Conservation (phyloP, 495 filamentous ascomycete genomes). For the Penicillium canariense region DNA sequence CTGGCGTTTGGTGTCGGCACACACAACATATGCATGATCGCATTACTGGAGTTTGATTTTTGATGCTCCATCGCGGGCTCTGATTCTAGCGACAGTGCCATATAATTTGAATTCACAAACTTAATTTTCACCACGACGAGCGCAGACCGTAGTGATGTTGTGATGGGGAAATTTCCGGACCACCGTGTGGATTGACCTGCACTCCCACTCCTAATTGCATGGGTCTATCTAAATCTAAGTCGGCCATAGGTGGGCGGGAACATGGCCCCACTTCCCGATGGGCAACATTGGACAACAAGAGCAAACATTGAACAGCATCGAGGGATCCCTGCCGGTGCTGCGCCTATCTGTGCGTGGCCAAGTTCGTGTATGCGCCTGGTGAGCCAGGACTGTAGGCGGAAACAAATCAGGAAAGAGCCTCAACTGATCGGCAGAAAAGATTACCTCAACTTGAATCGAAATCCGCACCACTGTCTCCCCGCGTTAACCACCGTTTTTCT, state of each 20-base stretch:
- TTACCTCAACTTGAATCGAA: too few relatives aligned
- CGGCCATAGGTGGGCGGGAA: background rate
- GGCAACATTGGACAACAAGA: background rate
- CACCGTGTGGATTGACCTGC: background rate
- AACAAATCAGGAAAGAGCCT: background rate
- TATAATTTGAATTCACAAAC: conserved; percentile 1
- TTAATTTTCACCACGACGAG: background rate
- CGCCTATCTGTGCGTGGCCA: background rate
- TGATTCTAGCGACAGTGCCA: conserved; percentile 12
- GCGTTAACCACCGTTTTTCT: too few relatives aligned
- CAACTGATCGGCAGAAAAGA: background rate
- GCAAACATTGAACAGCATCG: too few relatives aligned
- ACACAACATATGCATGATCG: conserved; percentile 18
- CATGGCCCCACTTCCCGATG: background rate
- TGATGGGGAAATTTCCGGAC: background rate
- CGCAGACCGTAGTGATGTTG: background rate
- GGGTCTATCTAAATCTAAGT: background rate
- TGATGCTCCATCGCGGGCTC: background rate
- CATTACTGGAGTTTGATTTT: conserved; percentile 26
- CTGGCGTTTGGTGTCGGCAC: conserved; percentile 13
- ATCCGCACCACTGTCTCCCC: too few relatives aligned
- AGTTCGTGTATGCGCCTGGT: background rate
- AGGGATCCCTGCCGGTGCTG: too few relatives aligned
- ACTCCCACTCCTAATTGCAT: background rate
- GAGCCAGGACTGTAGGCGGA: background rate